phyloP scores from a whole-genome alignment of 768 basidiomycete species.

The Hygrophorus russula region DNA sequence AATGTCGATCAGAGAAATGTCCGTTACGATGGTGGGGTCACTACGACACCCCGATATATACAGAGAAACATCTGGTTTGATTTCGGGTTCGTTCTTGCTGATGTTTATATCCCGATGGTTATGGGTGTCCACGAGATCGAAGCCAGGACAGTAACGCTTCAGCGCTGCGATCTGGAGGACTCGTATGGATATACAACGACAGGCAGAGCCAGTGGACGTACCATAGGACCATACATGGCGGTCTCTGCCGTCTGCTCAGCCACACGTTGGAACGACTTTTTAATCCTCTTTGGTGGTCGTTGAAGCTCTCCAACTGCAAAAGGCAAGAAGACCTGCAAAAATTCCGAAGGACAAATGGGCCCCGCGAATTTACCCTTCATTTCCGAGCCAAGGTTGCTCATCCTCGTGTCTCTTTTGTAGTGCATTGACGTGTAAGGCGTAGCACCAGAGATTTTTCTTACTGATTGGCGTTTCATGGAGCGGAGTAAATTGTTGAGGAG shows the following conservation, averaged over 20 bases:
- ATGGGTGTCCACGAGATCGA: conserved; percentile 3
- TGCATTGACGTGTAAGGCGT: conserved; percentile 1
- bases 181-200: neutral
- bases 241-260: neutral
- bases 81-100: conserved; percentile 2
- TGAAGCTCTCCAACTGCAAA: neutral
- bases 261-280: neutral
- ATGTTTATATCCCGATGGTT: neutral
- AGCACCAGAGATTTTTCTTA: neutral
- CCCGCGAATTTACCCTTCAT: conserved; percentile 5
- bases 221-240: neutral
- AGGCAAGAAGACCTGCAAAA: neutral
- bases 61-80: conserved; percentile 4
- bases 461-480: conserved; percentile 1
- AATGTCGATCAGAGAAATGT: conserved; percentile 3
- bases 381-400: neutral
- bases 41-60: neutral
- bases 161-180: conserved; percentile 1
- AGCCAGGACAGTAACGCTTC: neutral
- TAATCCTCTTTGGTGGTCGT: neutral
- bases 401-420: neutral
- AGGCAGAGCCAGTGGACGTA: neutral
- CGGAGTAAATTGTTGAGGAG: too few relatives aligned
- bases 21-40: conserved; percentile 1
- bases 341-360: neutral